Base-by-base conservation (phyloP, 1,284 basidiomycete genomes). In the Ustilago lituana region DNA sequence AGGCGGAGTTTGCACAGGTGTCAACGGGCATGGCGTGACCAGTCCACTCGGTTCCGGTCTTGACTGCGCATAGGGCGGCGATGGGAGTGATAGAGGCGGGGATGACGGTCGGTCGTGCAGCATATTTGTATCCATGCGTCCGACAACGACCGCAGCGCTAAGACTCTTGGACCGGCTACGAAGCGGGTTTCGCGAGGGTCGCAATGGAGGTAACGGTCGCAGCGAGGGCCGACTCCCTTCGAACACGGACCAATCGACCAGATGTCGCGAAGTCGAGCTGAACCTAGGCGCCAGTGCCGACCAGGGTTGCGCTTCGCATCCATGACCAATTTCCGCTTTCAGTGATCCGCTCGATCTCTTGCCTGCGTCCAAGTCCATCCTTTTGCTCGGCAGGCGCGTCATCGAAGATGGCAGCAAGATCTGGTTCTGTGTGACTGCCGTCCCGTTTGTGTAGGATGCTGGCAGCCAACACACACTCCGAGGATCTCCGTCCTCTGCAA, bases 351-450 rank as follows among this genome's bases (percentile, higher is more conserved):
- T 53, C 6, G 50, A 48, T 12, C 45, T 20, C 22, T 48, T 60
- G 43, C 37, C 41, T 3, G 31, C 26, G 9, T 60, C 57, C 29
- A n/a, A 35, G 5, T 48, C 57, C 14, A 38, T 37, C 8, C 38
- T 53, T 12, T 39, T 60, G 39, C 57, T 60, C 14, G 50, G 38
- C 33, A 32, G 33, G 10, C 57, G 49, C 35, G 51, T 65, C 62
- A 59, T 59, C 10, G 62, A 50, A 8, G 51, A 55, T 9, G 56
- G 56, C 35, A 65, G 56, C 51, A 65, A 23, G 14, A 71, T 53
- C 26, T 49, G 40, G 14, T 49, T n/a, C 1, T 20, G 51, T 7
- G 32, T 19, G 0, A 10, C 22, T 9, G n/a, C 19, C 15, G 20
- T 29, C 8, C 38, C 39, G 1, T 14, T 29, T n/a, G 48, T 15